Conservation (phyloP, 1,284 basidiomycete genomes). For the Trametes sp. region DNA sequence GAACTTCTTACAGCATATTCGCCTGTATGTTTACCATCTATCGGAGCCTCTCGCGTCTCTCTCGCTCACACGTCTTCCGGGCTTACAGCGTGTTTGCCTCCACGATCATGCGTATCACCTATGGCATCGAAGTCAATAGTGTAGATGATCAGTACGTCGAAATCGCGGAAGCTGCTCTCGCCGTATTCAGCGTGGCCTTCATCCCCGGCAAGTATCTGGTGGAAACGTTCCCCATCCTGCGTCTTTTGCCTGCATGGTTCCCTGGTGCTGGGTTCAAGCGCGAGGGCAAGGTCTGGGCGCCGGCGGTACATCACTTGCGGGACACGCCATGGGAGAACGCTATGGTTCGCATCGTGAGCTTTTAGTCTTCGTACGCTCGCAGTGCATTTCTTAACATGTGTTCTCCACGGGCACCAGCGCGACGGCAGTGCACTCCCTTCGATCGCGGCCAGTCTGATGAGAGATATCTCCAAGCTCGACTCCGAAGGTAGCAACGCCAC, state of each 20-base stretch:
- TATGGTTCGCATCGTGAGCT: neutral
- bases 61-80: neutral
- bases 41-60: neutral
- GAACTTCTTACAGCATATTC: constrained; percentile 2
- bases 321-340: neutral
- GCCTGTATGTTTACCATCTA: neutral
- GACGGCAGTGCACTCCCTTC: neutral
- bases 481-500: neutral
- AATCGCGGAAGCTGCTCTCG: neutral
- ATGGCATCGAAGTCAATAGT: constrained; percentile 11
- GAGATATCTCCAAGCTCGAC: neutral
- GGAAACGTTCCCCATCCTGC: constrained; percentile 7
- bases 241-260: constrained; percentile 15
- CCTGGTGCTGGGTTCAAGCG: constrained; percentile 10
- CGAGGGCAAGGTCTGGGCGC: neutral
- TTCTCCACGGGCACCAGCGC: neutral
- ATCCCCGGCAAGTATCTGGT: constrained; percentile 14
- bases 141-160: neutral
- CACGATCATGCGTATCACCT: neutral
- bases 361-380: neutral
- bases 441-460: neutral
- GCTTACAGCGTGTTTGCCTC: constrained; percentile 5
- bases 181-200: neutral
- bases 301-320: neutral
- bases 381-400: neutral